These are phyloP conservation scores for Solanum medicagineum DNA, from an alignment of 257 asterid species.

Conservation along the genomic window DNA sequence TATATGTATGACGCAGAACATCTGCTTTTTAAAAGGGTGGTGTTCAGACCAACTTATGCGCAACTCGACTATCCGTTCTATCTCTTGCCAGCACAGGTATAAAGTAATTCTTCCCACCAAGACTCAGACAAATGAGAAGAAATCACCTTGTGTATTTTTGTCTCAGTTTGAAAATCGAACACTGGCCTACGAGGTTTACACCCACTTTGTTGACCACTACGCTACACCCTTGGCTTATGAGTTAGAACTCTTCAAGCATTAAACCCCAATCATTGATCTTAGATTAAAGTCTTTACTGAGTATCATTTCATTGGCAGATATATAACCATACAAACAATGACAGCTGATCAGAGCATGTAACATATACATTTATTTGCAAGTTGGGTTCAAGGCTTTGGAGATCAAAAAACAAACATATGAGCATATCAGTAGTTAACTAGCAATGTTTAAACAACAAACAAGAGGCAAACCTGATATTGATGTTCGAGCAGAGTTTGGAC, in stretches of 20 bases:
- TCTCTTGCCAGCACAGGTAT: background rate
- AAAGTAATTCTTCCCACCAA: background rate
- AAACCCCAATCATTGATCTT: background rate
- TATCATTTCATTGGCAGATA: background rate
- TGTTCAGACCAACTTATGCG: background rate
- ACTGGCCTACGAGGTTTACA: background rate
- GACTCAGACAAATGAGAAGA: background rate
- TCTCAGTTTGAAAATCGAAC: background rate
- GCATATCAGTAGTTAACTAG: background rate
- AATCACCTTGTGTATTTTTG: background rate
- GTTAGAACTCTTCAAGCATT: background rate
- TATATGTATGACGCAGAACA: background rate
- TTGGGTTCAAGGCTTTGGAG: background rate
- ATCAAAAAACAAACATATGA: background rate
- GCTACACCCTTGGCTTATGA: background rate
- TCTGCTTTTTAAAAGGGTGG: background rate
- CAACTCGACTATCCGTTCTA: background rate
- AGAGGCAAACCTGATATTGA: constrained; percentile 55
- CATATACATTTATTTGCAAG: background rate
- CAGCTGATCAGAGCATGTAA: background rate
- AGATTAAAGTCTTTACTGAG: background rate
- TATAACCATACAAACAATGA: background rate
- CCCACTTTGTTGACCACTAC: background rate
- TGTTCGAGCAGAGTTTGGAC: constrained; percentile 63
- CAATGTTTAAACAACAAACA: background rate